Conservation (phyloP, 129 eudicot genomes). For the Lactuca saligna region DNA sequence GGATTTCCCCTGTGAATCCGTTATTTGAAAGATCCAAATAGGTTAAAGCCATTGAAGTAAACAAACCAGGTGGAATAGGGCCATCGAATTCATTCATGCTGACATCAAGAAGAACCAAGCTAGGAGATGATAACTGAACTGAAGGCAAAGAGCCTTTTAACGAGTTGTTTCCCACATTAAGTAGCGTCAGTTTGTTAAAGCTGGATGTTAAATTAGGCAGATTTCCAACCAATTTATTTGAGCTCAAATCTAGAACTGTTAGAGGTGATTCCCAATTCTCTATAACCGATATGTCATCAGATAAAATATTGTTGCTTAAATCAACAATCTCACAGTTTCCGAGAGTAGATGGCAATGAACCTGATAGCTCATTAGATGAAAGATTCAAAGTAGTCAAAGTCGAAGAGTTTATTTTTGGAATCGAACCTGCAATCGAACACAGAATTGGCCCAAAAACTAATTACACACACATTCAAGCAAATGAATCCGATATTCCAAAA, state of each 20-base stretch:
- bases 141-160: constrained; percentile 61
- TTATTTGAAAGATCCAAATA: constrained; percentile 78
- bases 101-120: constrained; percentile 57
- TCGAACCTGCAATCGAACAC: constrained; percentile 52
- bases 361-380: constrained; percentile 67
- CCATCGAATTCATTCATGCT: constrained; percentile 76
- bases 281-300: constrained; percentile 51
- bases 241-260: constrained; percentile 81
- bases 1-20: constrained; percentile 68
- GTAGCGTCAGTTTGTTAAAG: constrained; percentile 48
- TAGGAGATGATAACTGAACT: constrained; percentile 45
- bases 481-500: constrained; percentile 9
- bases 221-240: constrained; percentile 72
- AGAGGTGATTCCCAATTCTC: constrained; percentile 58
- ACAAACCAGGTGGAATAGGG: constrained; percentile 63
- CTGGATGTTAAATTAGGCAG: constrained; percentile 57
- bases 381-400: constrained; percentile 57
- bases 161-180: constrained; percentile 74
- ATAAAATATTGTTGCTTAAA: constrained; percentile 61
- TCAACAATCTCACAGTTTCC: constrained; percentile 68
- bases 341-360: constrained; percentile 61
- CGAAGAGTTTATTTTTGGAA: constrained; percentile 67
- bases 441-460: constrained; percentile 6
- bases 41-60: constrained; percentile 59
- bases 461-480: constrained; percentile 18